These are phyloP conservation scores for Radiomyces spectabilis DNA, from an alignment of 192 early-diverging fungal genomes.

Conservation along the genomic window DNA sequence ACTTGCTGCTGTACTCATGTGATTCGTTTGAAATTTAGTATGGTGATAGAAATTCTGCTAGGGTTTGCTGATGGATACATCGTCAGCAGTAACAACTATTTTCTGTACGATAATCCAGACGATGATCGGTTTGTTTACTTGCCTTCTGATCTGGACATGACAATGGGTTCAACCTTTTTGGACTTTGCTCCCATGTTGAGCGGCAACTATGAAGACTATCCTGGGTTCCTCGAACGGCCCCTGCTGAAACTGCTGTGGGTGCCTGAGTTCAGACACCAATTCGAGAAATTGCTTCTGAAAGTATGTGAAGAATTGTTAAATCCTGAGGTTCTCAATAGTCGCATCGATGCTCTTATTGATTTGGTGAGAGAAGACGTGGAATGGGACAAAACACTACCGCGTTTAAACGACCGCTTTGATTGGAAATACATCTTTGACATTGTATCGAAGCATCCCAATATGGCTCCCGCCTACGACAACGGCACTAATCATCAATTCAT, in stretches of 20 bases:
- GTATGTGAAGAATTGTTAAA: not conserved
- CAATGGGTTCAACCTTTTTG: not conserved
- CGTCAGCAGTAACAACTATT: conserved; percentile 2
- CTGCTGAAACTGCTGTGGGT: not conserved
- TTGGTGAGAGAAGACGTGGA: not conserved
- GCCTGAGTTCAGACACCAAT: not conserved
- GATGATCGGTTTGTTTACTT: not conserved
- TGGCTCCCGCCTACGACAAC: no score
- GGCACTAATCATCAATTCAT: no score
- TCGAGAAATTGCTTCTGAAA: not conserved
- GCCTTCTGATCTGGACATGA: not conserved
- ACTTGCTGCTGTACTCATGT: no score
- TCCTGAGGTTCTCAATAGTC: not conserved
- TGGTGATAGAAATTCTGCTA: not conserved
- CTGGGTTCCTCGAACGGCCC: not conserved
- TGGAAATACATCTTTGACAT: no score
- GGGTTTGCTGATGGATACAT: not conserved
- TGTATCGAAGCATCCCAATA: no score
- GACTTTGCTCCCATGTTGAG: not conserved
- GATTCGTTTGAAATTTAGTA: no score
- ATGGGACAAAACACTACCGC: not conserved
- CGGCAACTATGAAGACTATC: not conserved
- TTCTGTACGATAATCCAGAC: not conserved
- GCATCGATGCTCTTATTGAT: not conserved
- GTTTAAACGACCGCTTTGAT: no score